A percentile compares a stretch with the other conserved stretches of the same genome.
These are phyloP conservation scores for Monosporascus sp. DNA, from an alignment of 2,329 filamentous ascomycete genomes.

Conservation along the genomic window DNA sequence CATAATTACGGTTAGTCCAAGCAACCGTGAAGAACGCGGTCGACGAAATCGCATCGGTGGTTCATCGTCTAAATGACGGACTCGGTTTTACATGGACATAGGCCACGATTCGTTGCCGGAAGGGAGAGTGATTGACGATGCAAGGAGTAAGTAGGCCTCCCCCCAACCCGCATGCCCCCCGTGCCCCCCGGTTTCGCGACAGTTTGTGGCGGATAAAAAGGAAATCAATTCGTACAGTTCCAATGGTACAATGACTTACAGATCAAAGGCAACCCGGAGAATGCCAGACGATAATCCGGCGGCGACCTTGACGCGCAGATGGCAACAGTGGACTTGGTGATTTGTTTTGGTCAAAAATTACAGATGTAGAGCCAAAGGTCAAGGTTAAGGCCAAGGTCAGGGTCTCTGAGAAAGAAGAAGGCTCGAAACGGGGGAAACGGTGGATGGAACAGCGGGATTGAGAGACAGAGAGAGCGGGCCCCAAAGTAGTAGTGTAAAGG, in stretches of 20 bases:
- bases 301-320: neutral
- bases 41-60: no score
- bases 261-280: neutral
- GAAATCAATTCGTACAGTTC: neutral
- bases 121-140: neutral
- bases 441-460: no score
- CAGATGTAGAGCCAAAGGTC: neutral
- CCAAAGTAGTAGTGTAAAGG: no score
- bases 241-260: neutral
- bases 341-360: neutral
- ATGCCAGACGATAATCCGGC: neutral
- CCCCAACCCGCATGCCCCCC: neutral
- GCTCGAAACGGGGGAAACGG: no score
- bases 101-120: no score
- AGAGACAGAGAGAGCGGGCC: no score
- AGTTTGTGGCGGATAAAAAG: neutral
- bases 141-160: neutral
- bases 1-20: constrained; percentile 14
- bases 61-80: no score
- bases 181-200: neutral
- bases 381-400: neutral
- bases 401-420: neutral
- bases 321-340: neutral
- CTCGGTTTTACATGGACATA: no score
- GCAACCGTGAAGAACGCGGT: no score